A percentile compares a stretch with the other conserved stretches of the same genome.
These are phyloP conservation scores for Entamoeba nuttalli DNA, from an alignment of 208 protist genomes.

Conservation along the genomic window DNA sequence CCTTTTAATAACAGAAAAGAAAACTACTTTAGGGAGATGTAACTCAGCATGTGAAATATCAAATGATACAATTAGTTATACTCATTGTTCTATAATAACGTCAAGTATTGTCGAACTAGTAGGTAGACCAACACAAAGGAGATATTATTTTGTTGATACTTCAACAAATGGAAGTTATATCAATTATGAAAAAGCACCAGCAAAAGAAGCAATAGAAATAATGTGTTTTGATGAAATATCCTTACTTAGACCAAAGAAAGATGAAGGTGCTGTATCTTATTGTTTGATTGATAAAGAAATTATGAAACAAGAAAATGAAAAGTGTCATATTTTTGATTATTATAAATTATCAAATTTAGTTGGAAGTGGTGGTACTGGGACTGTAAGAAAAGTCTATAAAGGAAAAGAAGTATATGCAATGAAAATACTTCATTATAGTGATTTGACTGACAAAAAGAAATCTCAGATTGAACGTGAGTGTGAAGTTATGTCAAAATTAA, in stretches of 20 bases:
- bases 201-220: background rate
- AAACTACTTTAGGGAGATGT: background rate
- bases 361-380: background rate
- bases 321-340: background rate
- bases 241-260: background rate
- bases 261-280: background rate
- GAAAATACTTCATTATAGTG: background rate
- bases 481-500: background rate
- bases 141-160: background rate
- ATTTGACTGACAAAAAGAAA: background rate
- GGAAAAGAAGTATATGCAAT: background rate
- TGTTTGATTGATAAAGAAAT: background rate
- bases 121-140: background rate
- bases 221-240: background rate
- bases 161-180: background rate
- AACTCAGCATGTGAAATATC: background rate
- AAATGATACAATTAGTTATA: background rate
- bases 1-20: too few species aligned
- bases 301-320: background rate
- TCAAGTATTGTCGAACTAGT: background rate
- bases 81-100: background rate
- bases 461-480: background rate
- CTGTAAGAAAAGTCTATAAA: background rate
- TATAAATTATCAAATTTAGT: background rate
- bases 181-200: background rate